Evolutionary conservation across 1,284 basidiomycete genomes (phyloP).

Genomic region (Trichosporon sp.): DNA sequence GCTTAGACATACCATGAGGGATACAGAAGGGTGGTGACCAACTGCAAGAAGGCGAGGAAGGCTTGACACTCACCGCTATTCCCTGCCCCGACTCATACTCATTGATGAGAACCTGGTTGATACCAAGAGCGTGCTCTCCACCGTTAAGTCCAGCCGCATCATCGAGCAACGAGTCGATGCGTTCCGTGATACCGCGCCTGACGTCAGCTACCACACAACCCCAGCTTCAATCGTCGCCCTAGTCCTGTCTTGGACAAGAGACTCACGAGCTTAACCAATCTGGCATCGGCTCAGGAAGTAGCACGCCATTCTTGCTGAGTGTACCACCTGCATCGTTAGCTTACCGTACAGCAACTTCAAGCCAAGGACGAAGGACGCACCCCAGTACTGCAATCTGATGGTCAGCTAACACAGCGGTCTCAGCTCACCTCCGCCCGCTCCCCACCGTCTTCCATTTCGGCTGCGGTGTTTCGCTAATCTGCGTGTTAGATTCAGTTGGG

Average conservation of each 20-base stretch:
- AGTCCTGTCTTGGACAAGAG: not conserved
- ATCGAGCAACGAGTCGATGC: conserved; percentile 53
- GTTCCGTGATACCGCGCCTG: conserved; percentile 71
- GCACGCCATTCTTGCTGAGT: conserved; percentile 41
- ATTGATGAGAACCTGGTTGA: conserved; percentile 83
- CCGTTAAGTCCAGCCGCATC: conserved; percentile 26
- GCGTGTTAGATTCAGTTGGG: conserved; percentile 11
- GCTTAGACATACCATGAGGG: no score
- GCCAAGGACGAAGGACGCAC: conserved; percentile 55
- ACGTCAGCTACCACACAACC: conserved; percentile 28
- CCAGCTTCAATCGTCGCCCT: conserved; percentile 6
- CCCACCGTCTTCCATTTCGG: conserved; percentile 76
- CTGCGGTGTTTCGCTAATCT: conserved; percentile 72
- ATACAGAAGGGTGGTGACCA: no score
- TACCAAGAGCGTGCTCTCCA: conserved; percentile 53
- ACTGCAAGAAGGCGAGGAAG: no score
- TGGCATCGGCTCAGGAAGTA: conserved; percentile 43
- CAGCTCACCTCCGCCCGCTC: conserved; percentile 64
- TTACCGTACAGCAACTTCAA: no score
- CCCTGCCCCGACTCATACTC: conserved; percentile 89
- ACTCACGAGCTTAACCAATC: conserved; percentile 41
- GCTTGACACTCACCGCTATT: conserved; percentile 68
- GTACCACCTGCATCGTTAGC: conserved; percentile 38
- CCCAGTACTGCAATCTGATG: conserved; percentile 68
- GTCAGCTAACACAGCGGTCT: not conserved